Conservation (phyloP, 345 rosid genomes). For the Salix dunnii region DNA sequence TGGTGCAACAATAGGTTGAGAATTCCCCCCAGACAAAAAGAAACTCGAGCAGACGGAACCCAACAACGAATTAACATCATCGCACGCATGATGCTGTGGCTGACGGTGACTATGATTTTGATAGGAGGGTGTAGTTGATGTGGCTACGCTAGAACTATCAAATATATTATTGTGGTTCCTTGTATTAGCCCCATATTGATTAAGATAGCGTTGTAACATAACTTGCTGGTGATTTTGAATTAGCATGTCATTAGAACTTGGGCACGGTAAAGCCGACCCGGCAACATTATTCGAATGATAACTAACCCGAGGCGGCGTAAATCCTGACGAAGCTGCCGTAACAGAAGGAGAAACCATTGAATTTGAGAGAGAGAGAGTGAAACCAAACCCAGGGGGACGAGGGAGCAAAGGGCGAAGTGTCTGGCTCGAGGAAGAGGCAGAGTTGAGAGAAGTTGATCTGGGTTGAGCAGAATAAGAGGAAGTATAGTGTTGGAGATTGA, state of each 20-base stretch:
- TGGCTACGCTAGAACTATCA: background rate
- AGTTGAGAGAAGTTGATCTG: constrained; percentile 34
- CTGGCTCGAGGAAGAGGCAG: constrained; percentile 42
- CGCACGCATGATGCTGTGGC: background rate
- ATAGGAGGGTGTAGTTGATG: constrained; percentile 22
- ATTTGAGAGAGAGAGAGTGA: constrained; percentile 16
- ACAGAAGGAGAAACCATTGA: constrained; percentile 7
- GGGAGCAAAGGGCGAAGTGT: constrained; percentile 90
- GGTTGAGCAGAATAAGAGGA: constrained; percentile 10
- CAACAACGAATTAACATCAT: constrained; percentile 24
- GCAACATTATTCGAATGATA: constrained; percentile 19
- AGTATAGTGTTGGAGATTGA: constrained; percentile 35
- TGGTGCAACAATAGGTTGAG: constrained; percentile 39
- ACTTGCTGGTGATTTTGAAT: constrained; percentile 28
- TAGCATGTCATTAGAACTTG: constrained; percentile 17
- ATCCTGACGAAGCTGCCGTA: constrained; percentile 7
- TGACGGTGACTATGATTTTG: constrained; percentile 15
- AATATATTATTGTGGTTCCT: background rate
- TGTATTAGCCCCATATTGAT: background rate
- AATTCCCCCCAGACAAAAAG: constrained; percentile 25
- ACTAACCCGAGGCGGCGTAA: constrained; percentile 11
- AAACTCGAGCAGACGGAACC: constrained; percentile 49
- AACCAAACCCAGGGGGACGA: constrained; percentile 55
- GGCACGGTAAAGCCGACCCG: constrained; percentile 24
- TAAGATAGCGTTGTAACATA: constrained; percentile 8